A percentile compares a stretch with the other conserved stretches of the same genome.
These are phyloP conservation scores for Russula virescens DNA, from an alignment of 768 basidiomycete genomes.

Conservation along the genomic window DNA sequence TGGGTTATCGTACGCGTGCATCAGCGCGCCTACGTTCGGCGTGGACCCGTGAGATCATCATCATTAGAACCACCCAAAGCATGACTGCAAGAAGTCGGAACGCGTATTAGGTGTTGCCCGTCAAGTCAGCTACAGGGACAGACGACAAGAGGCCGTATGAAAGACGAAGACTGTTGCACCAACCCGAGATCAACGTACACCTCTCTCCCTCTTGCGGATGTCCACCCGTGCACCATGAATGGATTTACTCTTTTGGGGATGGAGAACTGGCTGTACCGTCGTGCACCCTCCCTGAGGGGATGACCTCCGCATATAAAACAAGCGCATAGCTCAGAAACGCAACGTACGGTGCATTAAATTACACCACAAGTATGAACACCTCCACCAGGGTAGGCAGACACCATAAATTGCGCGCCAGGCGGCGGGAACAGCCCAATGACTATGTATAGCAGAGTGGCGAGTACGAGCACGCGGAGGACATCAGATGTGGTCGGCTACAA, in stretches of 20 bases:
- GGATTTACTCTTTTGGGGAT: slow-evolving; percentile 77
- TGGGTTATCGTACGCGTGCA: too few species aligned
- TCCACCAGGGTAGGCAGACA: too few species aligned
- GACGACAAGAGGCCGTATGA: slow-evolving; percentile 85
- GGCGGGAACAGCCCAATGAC: too few species aligned
- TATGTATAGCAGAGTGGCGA: too few species aligned
- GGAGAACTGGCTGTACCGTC: slow-evolving; percentile 84
- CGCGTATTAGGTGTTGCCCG: slow-evolving; percentile 86
- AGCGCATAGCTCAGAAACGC: slow-evolving; percentile 89
- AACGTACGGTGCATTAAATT: slow-evolving; percentile 77
- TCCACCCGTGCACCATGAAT: neutral
- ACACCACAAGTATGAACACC: slow-evolving; percentile 79
- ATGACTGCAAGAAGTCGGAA: slow-evolving; percentile 85
- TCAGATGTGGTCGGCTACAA: too few species aligned
- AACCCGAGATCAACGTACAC: slow-evolving; percentile 13
- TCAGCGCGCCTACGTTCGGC: too few species aligned
- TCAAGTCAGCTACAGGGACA: slow-evolving; percentile 82
- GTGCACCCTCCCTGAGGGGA: slow-evolving; percentile 87
- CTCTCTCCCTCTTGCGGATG: too few species aligned
- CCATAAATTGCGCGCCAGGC: too few species aligned
- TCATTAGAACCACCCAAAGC: slow-evolving; percentile 74
- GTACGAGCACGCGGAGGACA: too few species aligned
- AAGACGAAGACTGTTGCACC: slow-evolving; percentile 68
- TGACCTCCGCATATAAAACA: slow-evolving; percentile 79
- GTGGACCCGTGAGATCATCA: too few species aligned